A percentile compares a stretch with the other conserved stretches of the same genome.
phyloP scores from a whole-genome alignment of 768 basidiomycete species.

The Naematelia aurantialba region DNA sequence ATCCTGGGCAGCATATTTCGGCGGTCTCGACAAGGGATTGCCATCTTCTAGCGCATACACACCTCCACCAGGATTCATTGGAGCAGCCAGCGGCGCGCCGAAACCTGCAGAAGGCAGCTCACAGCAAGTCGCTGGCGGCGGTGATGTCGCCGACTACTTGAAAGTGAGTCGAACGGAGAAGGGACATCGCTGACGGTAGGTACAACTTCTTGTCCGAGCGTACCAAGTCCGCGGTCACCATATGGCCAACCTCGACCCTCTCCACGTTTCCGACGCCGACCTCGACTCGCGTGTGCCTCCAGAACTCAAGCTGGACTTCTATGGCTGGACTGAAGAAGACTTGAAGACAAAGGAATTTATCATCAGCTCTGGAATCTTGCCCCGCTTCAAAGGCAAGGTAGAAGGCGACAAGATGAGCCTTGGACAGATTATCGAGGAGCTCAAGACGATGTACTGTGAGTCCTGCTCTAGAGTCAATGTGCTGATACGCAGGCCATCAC shows the following conservation, averaged over 20 bases:
- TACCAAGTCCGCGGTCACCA: constrained; percentile 99
- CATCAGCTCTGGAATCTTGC: constrained; percentile 91
- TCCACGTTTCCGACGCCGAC: constrained; percentile 88
- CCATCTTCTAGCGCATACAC: constrained; percentile 67
- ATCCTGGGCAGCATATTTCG: constrained; percentile 93
- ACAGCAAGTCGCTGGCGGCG: constrained; percentile 58
- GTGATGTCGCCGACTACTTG: constrained; percentile 85
- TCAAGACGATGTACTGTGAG: constrained; percentile 92
- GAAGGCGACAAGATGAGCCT: constrained; percentile 75
- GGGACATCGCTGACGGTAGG: constrained; percentile 54
- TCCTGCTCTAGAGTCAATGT: constrained; percentile 12
- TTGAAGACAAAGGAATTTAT: constrained; percentile 83
- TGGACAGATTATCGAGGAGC: constrained; percentile 82
- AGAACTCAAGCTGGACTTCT: constrained; percentile 88
- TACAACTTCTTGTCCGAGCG: constrained; percentile 94
- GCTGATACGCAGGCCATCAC: constrained; percentile 54
- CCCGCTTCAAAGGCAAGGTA: constrained; percentile 85
- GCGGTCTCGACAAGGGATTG: constrained; percentile 84
- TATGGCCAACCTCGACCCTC: constrained; percentile 88
- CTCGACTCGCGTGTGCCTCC: constrained; percentile 72
- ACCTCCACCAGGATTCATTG: constrained; percentile 66
- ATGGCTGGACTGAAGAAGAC: constrained; percentile 91
- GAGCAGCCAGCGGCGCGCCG: constrained; percentile 54
- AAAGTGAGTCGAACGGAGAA: constrained; percentile 60
- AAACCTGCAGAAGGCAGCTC: constrained; percentile 75